Percentiles rank a stretch among this genome's conserved stretches.
These are phyloP conservation scores for Suhomyces guaymorum DNA, from an alignment of 1,139 yeast genomes.

Conservation along the genomic window DNA sequence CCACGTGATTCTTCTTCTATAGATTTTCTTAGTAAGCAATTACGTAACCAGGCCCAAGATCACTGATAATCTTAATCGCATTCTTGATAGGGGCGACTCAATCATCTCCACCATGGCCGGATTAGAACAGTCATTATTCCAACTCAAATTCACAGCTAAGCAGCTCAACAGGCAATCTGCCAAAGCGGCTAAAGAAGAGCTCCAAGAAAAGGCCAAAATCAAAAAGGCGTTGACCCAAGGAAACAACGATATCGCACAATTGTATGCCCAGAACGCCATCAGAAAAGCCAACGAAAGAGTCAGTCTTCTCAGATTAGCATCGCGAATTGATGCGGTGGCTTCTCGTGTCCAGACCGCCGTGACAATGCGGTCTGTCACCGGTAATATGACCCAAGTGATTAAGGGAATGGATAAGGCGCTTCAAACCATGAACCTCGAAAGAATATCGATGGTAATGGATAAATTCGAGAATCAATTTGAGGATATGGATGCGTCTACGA, in stretches of 20 bases:
- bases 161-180: conserved; percentile 87
- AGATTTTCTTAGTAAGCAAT: no score
- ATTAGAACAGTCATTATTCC: conserved; percentile 49
- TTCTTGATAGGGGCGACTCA: conserved; percentile 5
- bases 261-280: conserved; percentile 95
- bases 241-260: conserved; percentile 87
- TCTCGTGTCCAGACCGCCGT: conserved; percentile 96
- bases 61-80: neutral
- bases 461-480: conserved; percentile 95
- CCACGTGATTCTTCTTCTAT: no score
- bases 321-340: conserved; percentile 94
- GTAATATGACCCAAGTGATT: conserved; percentile 90
- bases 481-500: conserved; percentile 90
- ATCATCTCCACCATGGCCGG: conserved; percentile 37
- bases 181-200: conserved; percentile 88
- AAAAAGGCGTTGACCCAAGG: conserved; percentile 88
- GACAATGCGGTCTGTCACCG: conserved; percentile 92
- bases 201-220: conserved; percentile 80
- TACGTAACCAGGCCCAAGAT: neutral
- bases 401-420: conserved; percentile 96
- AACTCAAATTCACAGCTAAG: conserved; percentile 82
- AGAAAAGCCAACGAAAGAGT: conserved; percentile 87
- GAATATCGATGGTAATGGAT: conserved; percentile 93
- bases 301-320: conserved; percentile 77
- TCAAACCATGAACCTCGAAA: conserved; percentile 92